These are phyloP conservation scores for Wickerhamiella kazuoi DNA, from an alignment of 805 yeast species.

Conservation along the genomic window DNA sequence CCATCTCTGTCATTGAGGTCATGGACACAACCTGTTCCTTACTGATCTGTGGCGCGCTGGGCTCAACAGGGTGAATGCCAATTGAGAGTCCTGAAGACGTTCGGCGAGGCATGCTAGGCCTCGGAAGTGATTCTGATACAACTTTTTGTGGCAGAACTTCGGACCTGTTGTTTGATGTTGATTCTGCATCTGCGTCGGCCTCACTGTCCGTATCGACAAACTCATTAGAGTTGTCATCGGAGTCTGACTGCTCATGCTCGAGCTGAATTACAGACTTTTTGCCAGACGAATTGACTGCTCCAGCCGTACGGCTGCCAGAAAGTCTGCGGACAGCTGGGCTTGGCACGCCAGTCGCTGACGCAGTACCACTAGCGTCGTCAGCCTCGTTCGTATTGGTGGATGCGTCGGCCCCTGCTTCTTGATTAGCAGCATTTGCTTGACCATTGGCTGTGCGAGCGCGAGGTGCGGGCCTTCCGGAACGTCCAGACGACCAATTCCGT, in stretches of 20 bases:
- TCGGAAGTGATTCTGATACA: not conserved
- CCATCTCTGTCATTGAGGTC: slow-evolving; percentile 14
- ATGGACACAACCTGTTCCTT: slow-evolving; percentile 15
- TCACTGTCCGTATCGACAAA: slow-evolving; percentile 4
- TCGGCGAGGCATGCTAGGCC: not conserved
- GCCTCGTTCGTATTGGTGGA: not conserved
- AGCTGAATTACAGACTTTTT: slow-evolving; percentile 5
- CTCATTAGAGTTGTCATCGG: slow-evolving; percentile 2
- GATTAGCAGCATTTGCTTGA: too few relatives aligned
- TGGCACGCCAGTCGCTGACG: too few relatives aligned
- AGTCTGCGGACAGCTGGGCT: too few relatives aligned
- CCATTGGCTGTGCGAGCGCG: not conserved
- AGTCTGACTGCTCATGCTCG: slow-evolving; percentile 6
- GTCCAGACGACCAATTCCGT: not conserved
- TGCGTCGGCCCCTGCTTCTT: too few relatives aligned
- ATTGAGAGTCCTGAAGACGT: slow-evolving; percentile 6
- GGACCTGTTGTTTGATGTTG: not conserved
- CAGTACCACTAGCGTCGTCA: too few relatives aligned
- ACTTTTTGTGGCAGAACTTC: not conserved
- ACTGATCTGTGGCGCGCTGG: slow-evolving; percentile 14
- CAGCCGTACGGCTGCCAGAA: not conserved
- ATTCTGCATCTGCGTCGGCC: not conserved
- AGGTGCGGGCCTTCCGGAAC: not conserved
- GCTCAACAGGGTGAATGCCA: slow-evolving; percentile 13
- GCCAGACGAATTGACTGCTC: too few relatives aligned